Base-by-base conservation (phyloP, 2,329 filamentous ascomycete species). In the Intubia oerlemansii region DNA sequence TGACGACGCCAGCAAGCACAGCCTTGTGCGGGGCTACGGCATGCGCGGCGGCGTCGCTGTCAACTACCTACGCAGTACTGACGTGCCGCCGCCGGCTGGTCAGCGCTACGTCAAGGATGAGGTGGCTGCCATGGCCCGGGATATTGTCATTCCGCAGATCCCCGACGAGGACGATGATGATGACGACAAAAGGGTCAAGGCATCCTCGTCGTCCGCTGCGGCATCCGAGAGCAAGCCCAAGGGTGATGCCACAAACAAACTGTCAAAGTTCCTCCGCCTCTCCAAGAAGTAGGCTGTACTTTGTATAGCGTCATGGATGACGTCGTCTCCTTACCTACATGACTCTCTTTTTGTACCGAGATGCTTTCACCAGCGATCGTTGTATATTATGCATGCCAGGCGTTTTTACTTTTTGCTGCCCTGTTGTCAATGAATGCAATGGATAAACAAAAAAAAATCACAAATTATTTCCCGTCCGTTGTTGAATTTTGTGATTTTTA, bases 21-120 rank as follows among this genome's bases (percentile, higher is more conserved):
- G 47, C 25, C 53, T 93, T n/a, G 77, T 93, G 32, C 58, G 62
- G 29, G 68, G 73, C 32, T 62, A 91, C 39, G 67, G 71, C 10
- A 63, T 93, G 36, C 62, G 59, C 4, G 70, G 71, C 6, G 62
- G 68, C 19, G 71, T 84, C 18, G 54, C 91, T 7, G 54, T 93
- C 24, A 85, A 74, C 34, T 63, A 91, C 35, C 51, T 69, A 1
- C 91, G 81, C 78, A 66, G 69, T 13, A 62, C 72, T 26, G 56
- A 49, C 21, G 75, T 71, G 2, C 56, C 62, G n/a, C 42, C 52
- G 52, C 59, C 9, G 62, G 59, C 5, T 57, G 71, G 34, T 17
- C 52, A 50, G 15, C 53, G 62, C 11, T 67, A 77, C 29, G 48
- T 88, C 32, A 72, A 66, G 40, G 39, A 47, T 2, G 52, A 55